Evolutionary conservation across 495 filamentous ascomycete species (phyloP).

Genomic region (Lophium mytilinum): DNA sequence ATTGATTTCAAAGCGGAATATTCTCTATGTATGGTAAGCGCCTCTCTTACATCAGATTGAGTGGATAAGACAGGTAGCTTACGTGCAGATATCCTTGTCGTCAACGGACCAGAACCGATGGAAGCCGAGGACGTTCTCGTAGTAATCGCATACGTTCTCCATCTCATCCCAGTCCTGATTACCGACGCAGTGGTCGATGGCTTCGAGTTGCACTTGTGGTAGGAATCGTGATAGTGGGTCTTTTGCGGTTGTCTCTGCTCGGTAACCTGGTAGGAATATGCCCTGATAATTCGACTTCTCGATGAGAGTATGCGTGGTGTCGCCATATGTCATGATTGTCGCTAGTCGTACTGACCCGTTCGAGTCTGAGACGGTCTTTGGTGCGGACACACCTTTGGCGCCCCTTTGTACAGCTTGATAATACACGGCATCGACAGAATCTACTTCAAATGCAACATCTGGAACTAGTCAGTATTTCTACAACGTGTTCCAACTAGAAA

Average conservation of each 20-base stretch:
- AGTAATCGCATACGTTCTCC: constrained; percentile 74
- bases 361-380: constrained; percentile 41
- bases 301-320: constrained; percentile 85
- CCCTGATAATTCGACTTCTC: constrained; percentile 59
- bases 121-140: constrained; percentile 82
- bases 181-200: constrained; percentile 88
- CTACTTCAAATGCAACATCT: constrained; percentile 77
- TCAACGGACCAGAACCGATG: constrained; percentile 94
- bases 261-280: constrained; percentile 74
- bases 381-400: constrained; percentile 54
- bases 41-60: background rate
- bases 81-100: constrained; percentile 73
- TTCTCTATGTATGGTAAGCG: constrained; percentile 36
- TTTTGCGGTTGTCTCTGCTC: constrained; percentile 30
- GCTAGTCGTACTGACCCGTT: constrained; percentile 57
- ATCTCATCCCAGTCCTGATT: constrained; percentile 90
- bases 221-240: constrained; percentile 44
- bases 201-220: constrained; percentile 56
- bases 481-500: background rate
- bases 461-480: background rate
- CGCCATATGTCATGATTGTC: constrained; percentile 77
- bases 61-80: background rate
- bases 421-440: constrained; percentile 70
- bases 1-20: constrained; percentile 77
- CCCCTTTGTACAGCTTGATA: constrained; percentile 58